phyloP scores from a whole-genome alignment of 306 rosid species.

The Ochetophila trinervis region DNA sequence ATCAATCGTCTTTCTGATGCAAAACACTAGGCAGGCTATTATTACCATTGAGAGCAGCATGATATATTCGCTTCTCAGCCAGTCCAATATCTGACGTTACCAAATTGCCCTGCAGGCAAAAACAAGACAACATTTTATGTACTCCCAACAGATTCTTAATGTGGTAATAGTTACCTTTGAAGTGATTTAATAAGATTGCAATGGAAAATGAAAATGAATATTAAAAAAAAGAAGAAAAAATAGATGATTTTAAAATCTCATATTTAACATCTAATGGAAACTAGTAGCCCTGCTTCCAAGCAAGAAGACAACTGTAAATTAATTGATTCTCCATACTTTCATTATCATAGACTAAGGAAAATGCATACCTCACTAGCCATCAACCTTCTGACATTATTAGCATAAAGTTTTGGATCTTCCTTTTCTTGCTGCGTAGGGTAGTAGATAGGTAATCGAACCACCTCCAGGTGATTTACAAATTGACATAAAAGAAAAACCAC shows the following conservation, averaged over 20 bases:
- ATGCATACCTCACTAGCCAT: conserved; percentile 88
- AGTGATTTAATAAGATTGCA: too few species aligned
- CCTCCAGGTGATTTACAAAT: conserved; percentile 86
- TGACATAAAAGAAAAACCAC: conserved; percentile 88
- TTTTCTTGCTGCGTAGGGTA: conserved; percentile 78
- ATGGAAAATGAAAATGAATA: too few species aligned
- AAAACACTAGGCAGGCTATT: conserved; percentile 90
- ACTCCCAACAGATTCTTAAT: too few species aligned
- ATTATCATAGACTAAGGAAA: neutral
- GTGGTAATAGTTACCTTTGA: too few species aligned
- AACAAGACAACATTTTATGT: neutral
- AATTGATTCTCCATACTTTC: neutral
- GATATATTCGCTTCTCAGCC: conserved; percentile 88
- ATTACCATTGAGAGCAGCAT: conserved; percentile 97
- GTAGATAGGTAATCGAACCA: conserved; percentile 62
- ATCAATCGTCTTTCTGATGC: conserved; percentile 99
- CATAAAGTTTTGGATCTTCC: conserved; percentile 81
- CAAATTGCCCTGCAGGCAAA: conserved; percentile 73
- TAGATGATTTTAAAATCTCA: neutral
- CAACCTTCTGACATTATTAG: conserved; percentile 70
- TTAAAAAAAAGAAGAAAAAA: too few species aligned
- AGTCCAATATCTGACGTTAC: conserved; percentile 77
- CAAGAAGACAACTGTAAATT: neutral
- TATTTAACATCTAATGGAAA: neutral
- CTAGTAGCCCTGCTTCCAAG: neutral